These are phyloP conservation scores for Baudoinia panamericana DNA, from an alignment of 495 filamentous ascomycete genomes.

Conservation along the genomic window DNA sequence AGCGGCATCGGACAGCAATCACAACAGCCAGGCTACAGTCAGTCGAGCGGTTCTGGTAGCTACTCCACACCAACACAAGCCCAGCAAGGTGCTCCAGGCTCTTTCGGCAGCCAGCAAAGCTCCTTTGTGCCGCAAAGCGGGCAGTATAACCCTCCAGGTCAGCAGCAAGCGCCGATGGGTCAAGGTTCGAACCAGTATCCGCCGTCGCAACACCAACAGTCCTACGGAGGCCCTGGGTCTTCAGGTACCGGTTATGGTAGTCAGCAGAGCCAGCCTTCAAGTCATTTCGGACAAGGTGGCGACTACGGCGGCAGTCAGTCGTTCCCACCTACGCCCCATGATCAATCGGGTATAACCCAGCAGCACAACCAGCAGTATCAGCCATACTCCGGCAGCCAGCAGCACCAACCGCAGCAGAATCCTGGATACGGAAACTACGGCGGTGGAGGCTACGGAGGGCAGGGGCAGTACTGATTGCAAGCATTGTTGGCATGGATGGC, in stretches of 20 bases:
- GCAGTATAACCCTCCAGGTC: slow-evolving; percentile 11
- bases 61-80: not conserved
- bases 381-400: slow-evolving; percentile 7
- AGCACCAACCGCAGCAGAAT: slow-evolving; percentile 5
- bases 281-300: slow-evolving; percentile 8
- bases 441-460: slow-evolving; percentile 6
- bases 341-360: slow-evolving; percentile 1
- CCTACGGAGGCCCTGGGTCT: not conserved
- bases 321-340: not conserved
- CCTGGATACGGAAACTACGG: slow-evolving; percentile 2
- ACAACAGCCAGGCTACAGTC: not conserved
- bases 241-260: not conserved
- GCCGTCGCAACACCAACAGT: slow-evolving; percentile 1
- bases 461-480: too few species aligned
- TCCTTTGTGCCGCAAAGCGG: slow-evolving; percentile 11
- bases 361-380: slow-evolving; percentile 13
- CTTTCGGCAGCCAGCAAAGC: not conserved
- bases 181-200: too few species aligned
- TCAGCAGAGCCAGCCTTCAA: slow-evolving; percentile 3
- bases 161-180: slow-evolving; percentile 7
- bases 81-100: slow-evolving; percentile 2
- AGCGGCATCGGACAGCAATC: not conserved
- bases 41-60: not conserved
- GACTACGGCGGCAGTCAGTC: slow-evolving; percentile 1
- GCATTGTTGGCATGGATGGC: not conserved